Evolutionary conservation across 179 eudicot genomes (phyloP).

Genomic region (Beta macrorhiza): DNA sequence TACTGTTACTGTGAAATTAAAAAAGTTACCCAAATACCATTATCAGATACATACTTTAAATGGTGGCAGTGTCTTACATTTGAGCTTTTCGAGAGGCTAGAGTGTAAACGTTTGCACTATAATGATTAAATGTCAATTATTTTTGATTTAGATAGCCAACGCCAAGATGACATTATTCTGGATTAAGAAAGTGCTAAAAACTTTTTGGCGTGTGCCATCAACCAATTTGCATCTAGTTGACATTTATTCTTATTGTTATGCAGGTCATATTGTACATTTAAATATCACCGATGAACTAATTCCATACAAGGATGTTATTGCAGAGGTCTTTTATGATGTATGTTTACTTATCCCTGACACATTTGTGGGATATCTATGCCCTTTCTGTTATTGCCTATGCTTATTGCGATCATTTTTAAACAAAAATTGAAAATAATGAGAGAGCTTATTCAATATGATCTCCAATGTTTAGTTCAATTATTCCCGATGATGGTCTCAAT

Average conservation of each 20-base stretch:
- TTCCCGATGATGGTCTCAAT: background rate
- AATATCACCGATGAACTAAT: conserved; percentile 83
- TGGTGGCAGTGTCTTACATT: background rate
- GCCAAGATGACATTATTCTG: background rate
- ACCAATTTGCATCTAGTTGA: conserved; percentile 21
- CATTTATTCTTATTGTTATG: conserved; percentile 28
- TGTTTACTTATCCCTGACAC: conserved; percentile 32
- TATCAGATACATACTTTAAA: background rate
- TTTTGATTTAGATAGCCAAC: background rate
- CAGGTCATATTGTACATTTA: conserved; percentile 98
- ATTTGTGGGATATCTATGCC: background rate
- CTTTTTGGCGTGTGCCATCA: background rate
- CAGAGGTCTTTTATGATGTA: conserved; percentile 96
- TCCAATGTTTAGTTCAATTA: background rate
- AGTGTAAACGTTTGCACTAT: background rate
- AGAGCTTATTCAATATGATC: conserved; percentile 4
- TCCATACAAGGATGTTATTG: conserved; percentile 79
- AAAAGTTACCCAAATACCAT: background rate
- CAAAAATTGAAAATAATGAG: background rate
- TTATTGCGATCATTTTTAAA: background rate
- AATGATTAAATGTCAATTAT: background rate
- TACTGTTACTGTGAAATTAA: background rate
- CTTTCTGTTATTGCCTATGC: background rate
- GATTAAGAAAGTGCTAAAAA: background rate
- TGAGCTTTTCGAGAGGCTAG: background rate